Evolutionary conservation across 164 flowering plant species (phyloP), one percentile per base, ranked within the genome.

Genomic region (Vitis cinerea): DNA sequence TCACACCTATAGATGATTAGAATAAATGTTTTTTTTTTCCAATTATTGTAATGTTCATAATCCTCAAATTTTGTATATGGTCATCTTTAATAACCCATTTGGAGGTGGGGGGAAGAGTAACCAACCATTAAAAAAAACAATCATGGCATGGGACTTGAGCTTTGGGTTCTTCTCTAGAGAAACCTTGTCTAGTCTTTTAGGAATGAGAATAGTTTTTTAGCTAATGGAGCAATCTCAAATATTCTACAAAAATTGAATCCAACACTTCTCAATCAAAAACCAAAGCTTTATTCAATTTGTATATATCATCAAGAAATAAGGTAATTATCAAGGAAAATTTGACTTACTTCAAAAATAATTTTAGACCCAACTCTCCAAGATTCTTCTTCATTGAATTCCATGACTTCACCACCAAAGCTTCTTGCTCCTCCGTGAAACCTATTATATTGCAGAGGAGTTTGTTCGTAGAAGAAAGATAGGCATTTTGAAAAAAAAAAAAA

Each of bases 171-270:
- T 85, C 64, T 80, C 79, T 7, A 88, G 92, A 23, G 86, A 50
- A 57, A 80, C 90, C 56, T 84, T 1, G 90, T n/a, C n/a, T n/a
- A 68, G 75, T 90, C 88, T 67, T 71, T 88, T 10, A 85, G 67
- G 64, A 88, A 90, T 0, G 93, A 87, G 72, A 90, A 88, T 86
- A 90, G 66, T 49, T 57, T 71, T 72, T 88, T 88, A 1, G 88
- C 90, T 7, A 83, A 86, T 10, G 93, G 92, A 11, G 89, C 96
- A 0, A 88, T 87, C 85, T 88, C 96, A 11, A 90, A 71, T 27
- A 90, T 83, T 76, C 96, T 90, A 9, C 15, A 19, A 49, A 37
- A 50, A 6, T 27, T 27, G 16, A 11, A 17, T 12, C 8, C 44
- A 31, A 13, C 16, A 23, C 55, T 5, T 10, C 23, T 2, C 14